Conservation (phyloP, 345 rosid genomes). For the Citrus cavaleriei region DNA sequence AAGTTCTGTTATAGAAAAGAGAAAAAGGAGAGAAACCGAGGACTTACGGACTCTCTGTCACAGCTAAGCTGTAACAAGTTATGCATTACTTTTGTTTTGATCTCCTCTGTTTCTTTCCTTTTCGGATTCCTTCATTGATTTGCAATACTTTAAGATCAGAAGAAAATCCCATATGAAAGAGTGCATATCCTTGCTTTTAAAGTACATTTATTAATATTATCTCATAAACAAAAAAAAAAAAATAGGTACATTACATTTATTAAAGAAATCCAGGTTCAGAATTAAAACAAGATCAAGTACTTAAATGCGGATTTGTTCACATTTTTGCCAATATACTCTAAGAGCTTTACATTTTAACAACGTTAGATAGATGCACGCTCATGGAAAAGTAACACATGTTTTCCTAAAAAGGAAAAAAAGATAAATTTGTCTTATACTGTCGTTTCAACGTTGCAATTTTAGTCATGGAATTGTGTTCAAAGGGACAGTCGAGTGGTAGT, state of each 20-base stretch:
- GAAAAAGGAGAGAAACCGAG: neutral
- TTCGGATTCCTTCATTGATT: neutral
- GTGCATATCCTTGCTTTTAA: neutral
- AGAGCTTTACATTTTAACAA: neutral
- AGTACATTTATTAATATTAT: neutral
- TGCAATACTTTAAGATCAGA: neutral
- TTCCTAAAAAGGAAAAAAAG: neutral
- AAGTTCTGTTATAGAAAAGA: neutral
- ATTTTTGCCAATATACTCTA: neutral
- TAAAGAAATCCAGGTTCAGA: neutral
- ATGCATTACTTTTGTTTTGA: neutral
- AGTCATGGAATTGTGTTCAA: neutral
- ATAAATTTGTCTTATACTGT: neutral
- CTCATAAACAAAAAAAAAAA: too few relatives aligned
- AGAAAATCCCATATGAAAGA: neutral
- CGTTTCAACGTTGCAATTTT: neutral
- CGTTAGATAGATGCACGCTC: neutral
- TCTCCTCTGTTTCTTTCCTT: neutral
- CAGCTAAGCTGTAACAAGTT: neutral
- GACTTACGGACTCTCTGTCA: neutral
- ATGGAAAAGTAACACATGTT: neutral
- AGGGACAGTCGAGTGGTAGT: neutral
- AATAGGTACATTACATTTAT: too few relatives aligned
- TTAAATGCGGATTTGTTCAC: neutral
- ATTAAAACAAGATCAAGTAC: neutral